phyloP scores from a whole-genome alignment of 441 rosid species.

The Syzygium syzygioides region DNA sequence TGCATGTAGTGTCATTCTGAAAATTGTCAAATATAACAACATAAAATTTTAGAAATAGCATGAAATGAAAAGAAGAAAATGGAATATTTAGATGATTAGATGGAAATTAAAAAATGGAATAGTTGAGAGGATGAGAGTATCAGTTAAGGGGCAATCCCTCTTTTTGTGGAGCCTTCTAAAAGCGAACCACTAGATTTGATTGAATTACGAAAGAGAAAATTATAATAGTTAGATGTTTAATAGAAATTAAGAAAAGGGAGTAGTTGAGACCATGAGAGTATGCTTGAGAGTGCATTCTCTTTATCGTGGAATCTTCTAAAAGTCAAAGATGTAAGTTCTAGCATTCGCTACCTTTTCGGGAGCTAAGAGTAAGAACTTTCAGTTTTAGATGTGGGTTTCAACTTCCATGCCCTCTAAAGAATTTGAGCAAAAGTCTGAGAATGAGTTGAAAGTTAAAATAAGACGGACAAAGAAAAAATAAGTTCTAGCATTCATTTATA shows the following conservation, averaged over 20 bases:
- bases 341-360: fast-evolving
- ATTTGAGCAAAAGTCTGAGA: fast-evolving
- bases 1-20: neutral
- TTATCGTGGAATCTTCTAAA: neutral
- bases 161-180: neutral
- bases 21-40: neutral
- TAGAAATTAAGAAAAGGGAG: neutral
- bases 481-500: neutral
- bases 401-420: fast-evolving
- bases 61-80: neutral
- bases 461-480: fast-evolving
- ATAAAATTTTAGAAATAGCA: no score
- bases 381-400: fast-evolving
- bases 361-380: fast-evolving
- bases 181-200: neutral
- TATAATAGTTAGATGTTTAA: neutral
- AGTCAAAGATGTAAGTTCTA: neutral
- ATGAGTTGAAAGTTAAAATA: neutral
- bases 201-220: neutral
- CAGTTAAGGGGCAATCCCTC: neutral
- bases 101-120: neutral
- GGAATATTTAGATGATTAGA: neutral
- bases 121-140: neutral
- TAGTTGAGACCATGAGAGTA: neutral
- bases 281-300: neutral